A percentile compares a stretch with the other conserved stretches of the same genome.
phyloP scores from a whole-genome alignment of 768 basidiomycete species.

The Suillus subalutaceus region DNA sequence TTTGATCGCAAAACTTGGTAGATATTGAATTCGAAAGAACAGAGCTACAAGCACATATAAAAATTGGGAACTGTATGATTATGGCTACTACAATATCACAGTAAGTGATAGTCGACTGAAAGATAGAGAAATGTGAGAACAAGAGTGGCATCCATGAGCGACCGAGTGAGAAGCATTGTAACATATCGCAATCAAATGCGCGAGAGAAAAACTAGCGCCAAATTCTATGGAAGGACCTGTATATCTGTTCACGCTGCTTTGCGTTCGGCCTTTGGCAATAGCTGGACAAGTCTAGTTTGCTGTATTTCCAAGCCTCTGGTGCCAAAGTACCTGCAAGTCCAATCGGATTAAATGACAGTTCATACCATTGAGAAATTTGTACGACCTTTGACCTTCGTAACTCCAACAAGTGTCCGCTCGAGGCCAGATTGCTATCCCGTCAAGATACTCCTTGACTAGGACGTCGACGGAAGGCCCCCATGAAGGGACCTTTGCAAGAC shows the following conservation, averaged over 20 bases:
- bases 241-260: background rate
- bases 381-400: constrained; percentile 26
- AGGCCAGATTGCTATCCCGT: constrained; percentile 29
- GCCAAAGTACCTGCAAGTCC: constrained; percentile 33
- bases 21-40: background rate
- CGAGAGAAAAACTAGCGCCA: background rate
- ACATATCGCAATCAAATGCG: background rate
- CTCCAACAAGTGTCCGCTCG: constrained; percentile 31
- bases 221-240: background rate
- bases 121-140: background rate
- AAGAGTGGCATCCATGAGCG: background rate
- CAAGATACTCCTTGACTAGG: constrained; percentile 28
- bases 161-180: background rate
- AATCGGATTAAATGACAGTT: background rate
- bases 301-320: constrained; percentile 26
- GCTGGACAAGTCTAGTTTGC: constrained; percentile 19
- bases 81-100: background rate
- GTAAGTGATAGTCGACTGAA: background rate
- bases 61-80: background rate
- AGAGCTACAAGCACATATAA: background rate
- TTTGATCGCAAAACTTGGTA: background rate
- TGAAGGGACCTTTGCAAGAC: constrained; percentile 27
- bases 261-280: constrained; percentile 3
- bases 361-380: background rate
- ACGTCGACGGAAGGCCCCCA: constrained; percentile 29